Evolutionary conservation across 768 basidiomycete genomes (phyloP).

Genomic region (Mycena capillaripes): DNA sequence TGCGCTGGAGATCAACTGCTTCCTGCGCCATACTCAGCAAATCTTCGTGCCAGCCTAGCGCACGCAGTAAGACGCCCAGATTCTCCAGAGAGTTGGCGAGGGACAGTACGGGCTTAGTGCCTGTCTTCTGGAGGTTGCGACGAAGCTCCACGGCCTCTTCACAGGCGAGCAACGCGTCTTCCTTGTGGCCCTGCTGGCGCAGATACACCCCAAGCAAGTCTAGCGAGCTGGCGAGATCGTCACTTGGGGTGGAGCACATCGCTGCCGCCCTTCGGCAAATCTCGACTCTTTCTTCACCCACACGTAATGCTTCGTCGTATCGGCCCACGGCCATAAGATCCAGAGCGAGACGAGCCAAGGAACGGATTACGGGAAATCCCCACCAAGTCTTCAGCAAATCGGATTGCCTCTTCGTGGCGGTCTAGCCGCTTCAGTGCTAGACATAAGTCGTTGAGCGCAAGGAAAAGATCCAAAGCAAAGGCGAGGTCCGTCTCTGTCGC

Average conservation of each 20-base stretch:
- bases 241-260: neutral
- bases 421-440: neutral
- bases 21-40: conserved; percentile 7
- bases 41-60: conserved; percentile 10
- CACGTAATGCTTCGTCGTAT: neutral
- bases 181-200: neutral
- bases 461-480: neutral
- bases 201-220: neutral
- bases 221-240: conserved; percentile 5
- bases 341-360: neutral
- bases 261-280: conserved; percentile 6
- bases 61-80: conserved; percentile 7
- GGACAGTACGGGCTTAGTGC: neutral
- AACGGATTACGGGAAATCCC: neutral
- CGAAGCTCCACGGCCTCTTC: conserved; percentile 12
- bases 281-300: conserved; percentile 5
- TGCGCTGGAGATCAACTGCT: conserved; percentile 12
- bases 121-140: neutral
- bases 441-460: neutral
- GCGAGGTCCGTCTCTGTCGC: neutral
- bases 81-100: conserved; percentile 1
- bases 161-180: conserved; percentile 1
- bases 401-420: conserved; percentile 1
- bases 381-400: neutral
- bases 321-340: neutral